Conservation (phyloP, 176 grass and related monocot genomes). For the Raddia guianensis region DNA sequence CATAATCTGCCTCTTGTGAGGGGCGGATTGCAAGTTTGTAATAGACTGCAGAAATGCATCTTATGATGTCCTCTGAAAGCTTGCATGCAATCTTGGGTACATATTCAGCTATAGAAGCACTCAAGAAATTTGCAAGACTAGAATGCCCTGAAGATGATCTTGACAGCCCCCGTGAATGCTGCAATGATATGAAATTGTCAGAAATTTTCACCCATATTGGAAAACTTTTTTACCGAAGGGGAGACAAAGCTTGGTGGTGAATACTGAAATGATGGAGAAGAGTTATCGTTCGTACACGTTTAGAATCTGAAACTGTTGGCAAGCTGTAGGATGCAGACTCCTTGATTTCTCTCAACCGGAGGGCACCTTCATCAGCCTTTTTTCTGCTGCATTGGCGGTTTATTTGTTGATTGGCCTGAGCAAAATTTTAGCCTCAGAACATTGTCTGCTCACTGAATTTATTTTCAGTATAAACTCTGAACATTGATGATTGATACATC, state of each 20-base stretch:
- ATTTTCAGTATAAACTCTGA: conserved; percentile 4
- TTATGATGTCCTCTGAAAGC: conserved; percentile 90
- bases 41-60: conserved; percentile 72
- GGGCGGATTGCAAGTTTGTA: conserved; percentile 73
- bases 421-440: conserved; percentile 22
- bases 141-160: conserved; percentile 59
- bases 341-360: conserved; percentile 52
- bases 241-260: background rate
- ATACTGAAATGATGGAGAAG: conserved; percentile 16
- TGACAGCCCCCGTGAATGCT: conserved; percentile 52
- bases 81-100: conserved; percentile 72
- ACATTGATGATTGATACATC: conserved; percentile 35
- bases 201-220: background rate
- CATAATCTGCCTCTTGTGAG: conserved; percentile 42
- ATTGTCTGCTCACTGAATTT: conserved; percentile 16
- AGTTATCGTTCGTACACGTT: conserved; percentile 42
- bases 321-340: conserved; percentile 51
- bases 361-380: conserved; percentile 43
- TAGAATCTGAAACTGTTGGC: conserved; percentile 54
- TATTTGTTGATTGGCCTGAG: conserved; percentile 41
- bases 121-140: conserved; percentile 85
- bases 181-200: conserved; percentile 37
- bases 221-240: no score
- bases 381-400: conserved; percentile 33
- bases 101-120: conserved; percentile 58